Conservation (phyloP, 163 green algal species). For the Smithsoniella earleae region DNA sequence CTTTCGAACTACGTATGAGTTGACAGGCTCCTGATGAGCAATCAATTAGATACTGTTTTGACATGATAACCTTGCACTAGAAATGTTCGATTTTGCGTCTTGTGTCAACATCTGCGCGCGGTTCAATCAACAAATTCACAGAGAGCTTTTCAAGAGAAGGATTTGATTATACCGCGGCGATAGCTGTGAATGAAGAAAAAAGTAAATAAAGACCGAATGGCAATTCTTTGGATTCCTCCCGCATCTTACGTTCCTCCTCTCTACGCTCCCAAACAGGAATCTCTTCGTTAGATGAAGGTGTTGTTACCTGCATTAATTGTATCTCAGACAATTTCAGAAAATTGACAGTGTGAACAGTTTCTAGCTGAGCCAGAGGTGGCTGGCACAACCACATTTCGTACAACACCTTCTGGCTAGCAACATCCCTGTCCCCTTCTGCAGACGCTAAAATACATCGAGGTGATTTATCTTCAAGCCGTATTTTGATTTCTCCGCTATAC, state of each 20-base stretch:
- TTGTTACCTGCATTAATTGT: no score
- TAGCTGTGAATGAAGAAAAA: slow-evolving; percentile 49
- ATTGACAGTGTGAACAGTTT: no score
- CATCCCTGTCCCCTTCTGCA: no score
- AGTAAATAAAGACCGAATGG: slow-evolving; percentile 61
- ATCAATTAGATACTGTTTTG: neutral
- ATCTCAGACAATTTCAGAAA: no score
- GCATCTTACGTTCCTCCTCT: slow-evolving; percentile 44
- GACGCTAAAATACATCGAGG: no score
- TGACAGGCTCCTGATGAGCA: neutral
- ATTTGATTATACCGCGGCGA: slow-evolving; percentile 47
- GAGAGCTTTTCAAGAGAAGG: neutral
- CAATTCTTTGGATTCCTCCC: slow-evolving; percentile 39
- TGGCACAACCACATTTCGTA: no score
- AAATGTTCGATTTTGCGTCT: no score
- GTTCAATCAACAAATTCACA: neutral
- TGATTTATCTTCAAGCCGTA: no score
- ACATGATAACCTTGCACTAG: neutral
- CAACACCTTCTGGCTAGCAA: no score
- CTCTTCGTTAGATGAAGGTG: slow-evolving; percentile 41
- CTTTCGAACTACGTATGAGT: neutral
- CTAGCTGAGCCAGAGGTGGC: no score
- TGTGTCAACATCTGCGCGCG: no score
- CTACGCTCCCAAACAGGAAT: slow-evolving; percentile 47
- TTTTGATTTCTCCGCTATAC: no score